These are phyloP conservation scores for Colletotrichum sp. DNA, from an alignment of 2,329 filamentous ascomycete species.

Conservation along the genomic window DNA sequence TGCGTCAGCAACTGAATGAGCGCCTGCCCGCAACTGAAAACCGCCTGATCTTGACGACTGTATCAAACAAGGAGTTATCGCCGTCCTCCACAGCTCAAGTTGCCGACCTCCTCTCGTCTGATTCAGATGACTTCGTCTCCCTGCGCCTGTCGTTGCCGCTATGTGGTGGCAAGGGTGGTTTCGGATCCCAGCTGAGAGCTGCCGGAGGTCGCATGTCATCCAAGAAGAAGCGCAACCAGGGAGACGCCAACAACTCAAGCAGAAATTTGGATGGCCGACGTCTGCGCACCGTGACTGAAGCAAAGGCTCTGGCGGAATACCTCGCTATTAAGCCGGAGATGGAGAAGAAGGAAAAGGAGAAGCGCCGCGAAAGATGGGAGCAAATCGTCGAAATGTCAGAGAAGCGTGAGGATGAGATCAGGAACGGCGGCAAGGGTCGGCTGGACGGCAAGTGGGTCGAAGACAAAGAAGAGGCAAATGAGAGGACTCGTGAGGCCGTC, in stretches of 20 bases:
- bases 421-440: constrained; percentile 71
- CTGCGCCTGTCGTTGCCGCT: constrained; percentile 81
- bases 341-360: constrained; percentile 92
- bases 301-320: constrained; percentile 94
- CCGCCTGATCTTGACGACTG: constrained; percentile 81
- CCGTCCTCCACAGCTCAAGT: constrained; percentile 59
- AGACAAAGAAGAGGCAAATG: constrained; percentile 87
- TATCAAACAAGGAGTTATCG: constrained; percentile 74
- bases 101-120: constrained; percentile 62
- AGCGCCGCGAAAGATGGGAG: constrained; percentile 83
- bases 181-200: constrained; percentile 94
- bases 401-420: constrained; percentile 81
- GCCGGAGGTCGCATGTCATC: constrained; percentile 98
- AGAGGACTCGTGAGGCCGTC: constrained; percentile 81
- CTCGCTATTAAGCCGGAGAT: constrained; percentile 96
- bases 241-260: constrained; percentile 87
- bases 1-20: constrained; percentile 67
- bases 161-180: constrained; percentile 95
- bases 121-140: constrained; percentile 74
- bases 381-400: constrained; percentile 87
- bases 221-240: constrained; percentile 83
- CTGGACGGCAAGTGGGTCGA: constrained; percentile 95
- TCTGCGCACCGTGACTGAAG: constrained; percentile 90
- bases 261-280: constrained; percentile 92
- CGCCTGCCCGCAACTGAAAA: constrained; percentile 63